Percentiles rank a stretch among this genome's conserved stretches.
Evolutionary conservation across 1,139 yeast species (phyloP).

Genomic region (Candida sanyaensis): DNA sequence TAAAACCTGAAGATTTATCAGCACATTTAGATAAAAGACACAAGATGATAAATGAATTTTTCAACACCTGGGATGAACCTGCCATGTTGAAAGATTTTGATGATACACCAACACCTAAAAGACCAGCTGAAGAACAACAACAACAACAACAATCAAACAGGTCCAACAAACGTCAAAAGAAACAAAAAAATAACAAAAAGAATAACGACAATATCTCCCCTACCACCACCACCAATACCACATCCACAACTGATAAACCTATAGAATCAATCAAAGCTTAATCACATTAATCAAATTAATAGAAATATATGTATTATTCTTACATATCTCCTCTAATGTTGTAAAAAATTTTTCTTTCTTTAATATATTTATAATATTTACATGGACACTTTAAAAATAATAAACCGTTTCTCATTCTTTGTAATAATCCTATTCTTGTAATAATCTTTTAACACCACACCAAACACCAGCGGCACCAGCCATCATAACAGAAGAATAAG

Average conservation of each 20-base stretch:
- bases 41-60: constrained; percentile 8
- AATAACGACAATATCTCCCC: neutral
- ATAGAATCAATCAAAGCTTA: constrained; percentile 2
- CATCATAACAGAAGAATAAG: constrained; percentile 80
- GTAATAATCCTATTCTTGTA: constrained; percentile 19
- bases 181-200: neutral
- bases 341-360: neutral
- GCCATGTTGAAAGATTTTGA: constrained; percentile 13
- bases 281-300: neutral
- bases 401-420: neutral
- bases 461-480: constrained; percentile 91
- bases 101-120: constrained; percentile 10
- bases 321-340: neutral
- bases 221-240: neutral
- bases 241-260: neutral
- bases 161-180: constrained; percentile 2
- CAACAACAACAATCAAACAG: constrained; percentile 3
- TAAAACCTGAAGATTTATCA: constrained; percentile 21
- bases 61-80: constrained; percentile 11
- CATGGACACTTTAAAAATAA: neutral
- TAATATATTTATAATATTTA: constrained; percentile 2
- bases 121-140: constrained; percentile 4
- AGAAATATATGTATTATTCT: constrained; percentile 1
- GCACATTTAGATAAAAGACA: constrained; percentile 12
- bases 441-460: constrained; percentile 76